Base-by-base conservation (phyloP, 2,329 filamentous ascomycete genomes). In the Xylariaceae sp. region DNA sequence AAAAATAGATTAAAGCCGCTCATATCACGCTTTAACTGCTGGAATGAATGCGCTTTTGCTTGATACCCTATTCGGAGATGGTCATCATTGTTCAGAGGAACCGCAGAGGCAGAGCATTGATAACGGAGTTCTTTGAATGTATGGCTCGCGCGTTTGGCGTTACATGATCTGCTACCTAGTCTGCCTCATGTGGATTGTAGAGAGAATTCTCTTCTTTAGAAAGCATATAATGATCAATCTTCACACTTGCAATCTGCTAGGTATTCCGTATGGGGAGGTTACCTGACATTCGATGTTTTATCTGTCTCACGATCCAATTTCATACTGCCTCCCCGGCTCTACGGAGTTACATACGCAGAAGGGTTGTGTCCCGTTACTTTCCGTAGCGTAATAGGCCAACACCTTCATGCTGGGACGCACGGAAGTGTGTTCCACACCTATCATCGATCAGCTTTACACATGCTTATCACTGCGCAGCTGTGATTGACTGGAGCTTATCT, bases 401-500 rank as follows among this genome's bases (percentile, higher is more conserved):
- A 5, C 23, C 23, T 30, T 30, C 23, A 30, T 30, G 23, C 23
- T 30, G 23, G 23, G 23, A 30, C 23, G 4, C 23, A 30, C 23
- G 23, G 23, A 30, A 30, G 23, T 30, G 23, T 5, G 5, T 30
- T 30, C 23, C 23, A 30, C 23, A 30, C 11, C 42, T 34, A 30
- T 30, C 23, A 30, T 30, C 23, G 23, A 30, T 30, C 23, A 30
- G 23, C 23, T 30, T 30, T 30, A 30, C 23, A 42, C 63, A 65
- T 65, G 63, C 49, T 58, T 39, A 48, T 44, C 11, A 44, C 5
- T n/a, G 30, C n/a, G 11, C 23, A 15, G 15, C 8, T 50, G 2
- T 65, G 61, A 65, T 65, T 65, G 57, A 61, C 47, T 35, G 18
- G 48, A 63, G 63, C 55, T 60, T 55, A 54, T 47, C 23, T 30